Conservation (phyloP, 2,329 filamentous ascomycete species). For the Hymenoscyphus repandus region DNA sequence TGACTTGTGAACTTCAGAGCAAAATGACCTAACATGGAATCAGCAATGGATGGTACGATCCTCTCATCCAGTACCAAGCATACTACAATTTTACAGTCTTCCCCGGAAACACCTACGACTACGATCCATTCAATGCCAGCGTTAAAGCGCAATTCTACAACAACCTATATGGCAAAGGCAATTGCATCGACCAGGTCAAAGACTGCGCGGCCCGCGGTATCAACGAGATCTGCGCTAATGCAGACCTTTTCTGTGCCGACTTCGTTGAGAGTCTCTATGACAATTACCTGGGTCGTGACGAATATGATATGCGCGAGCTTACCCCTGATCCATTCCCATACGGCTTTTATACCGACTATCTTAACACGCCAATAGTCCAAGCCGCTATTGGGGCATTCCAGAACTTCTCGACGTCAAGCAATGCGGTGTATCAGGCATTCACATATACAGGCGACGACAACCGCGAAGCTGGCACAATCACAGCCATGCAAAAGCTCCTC, state of each 20-base stretch:
- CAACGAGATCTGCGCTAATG: constrained; percentile 45
- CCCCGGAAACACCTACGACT: constrained; percentile 53
- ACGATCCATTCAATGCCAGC: constrained; percentile 44
- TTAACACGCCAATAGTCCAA: constrained; percentile 50
- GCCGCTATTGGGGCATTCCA: constrained; percentile 53
- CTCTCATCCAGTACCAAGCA: constrained; percentile 49
- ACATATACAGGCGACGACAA: constrained; percentile 44
- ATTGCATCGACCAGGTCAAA: constrained; percentile 53
- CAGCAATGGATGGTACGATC: constrained; percentile 52
- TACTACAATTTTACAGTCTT: constrained; percentile 53
- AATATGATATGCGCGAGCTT: constrained; percentile 56
- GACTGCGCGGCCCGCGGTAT: constrained; percentile 48
- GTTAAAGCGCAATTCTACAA: constrained; percentile 49
- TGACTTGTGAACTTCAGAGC: background rate
- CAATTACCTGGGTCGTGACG: constrained; percentile 46
- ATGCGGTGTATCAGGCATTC: constrained; percentile 41
- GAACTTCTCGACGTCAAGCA: constrained; percentile 49
- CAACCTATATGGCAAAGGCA: constrained; percentile 53
- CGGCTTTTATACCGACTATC: constrained; percentile 48
- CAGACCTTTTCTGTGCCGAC: constrained; percentile 50
- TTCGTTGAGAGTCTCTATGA: constrained; percentile 50
- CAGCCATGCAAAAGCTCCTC: constrained; percentile 51
- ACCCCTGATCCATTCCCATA: constrained; percentile 53
- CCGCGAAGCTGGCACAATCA: constrained; percentile 41
- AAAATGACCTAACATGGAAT: constrained; percentile 1